Conservation (phyloP, 2,329 filamentous ascomycete species). For the Arthrobotrys conoides region DNA sequence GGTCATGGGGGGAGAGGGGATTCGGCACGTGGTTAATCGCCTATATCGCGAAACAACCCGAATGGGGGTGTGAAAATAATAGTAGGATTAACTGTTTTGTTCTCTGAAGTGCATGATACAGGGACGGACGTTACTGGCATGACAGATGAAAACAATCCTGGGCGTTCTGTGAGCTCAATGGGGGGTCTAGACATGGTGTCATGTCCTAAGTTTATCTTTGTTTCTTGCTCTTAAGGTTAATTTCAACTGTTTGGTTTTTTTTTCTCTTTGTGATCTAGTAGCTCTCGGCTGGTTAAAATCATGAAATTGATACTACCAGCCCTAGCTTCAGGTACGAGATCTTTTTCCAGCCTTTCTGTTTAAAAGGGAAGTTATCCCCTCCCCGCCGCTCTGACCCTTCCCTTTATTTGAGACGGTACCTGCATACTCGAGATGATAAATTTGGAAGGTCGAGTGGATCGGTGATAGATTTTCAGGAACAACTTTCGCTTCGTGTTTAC, state of each 20-base stretch:
- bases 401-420: constrained; percentile 56
- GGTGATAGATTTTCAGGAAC: constrained; percentile 46
- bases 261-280: not conserved
- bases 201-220: not conserved
- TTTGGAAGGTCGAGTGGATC: constrained; percentile 48
- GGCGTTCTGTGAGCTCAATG: constrained; percentile 14
- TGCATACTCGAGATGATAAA: constrained; percentile 56
- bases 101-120: constrained; percentile 45
- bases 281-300: constrained; percentile 52
- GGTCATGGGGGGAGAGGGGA: constrained; percentile 7
- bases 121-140: constrained; percentile 31
- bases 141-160: constrained; percentile 56
- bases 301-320: constrained; percentile 50
- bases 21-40: constrained; percentile 52
- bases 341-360: constrained; percentile 3
- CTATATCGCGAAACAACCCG: constrained; percentile 55
- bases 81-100: constrained; percentile 11
- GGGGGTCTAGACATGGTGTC: constrained; percentile 21
- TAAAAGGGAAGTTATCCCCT: not conserved
- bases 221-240: not conserved
- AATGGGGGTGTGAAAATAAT: constrained; percentile 21
- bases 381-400: constrained; percentile 48
- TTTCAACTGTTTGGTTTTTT: constrained; percentile 22
- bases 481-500: constrained; percentile 36
- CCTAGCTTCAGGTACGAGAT: constrained; percentile 34